Percentiles rank a stretch among this genome's conserved stretches.
Evolutionary conservation across 108 stramenopile species (phyloP).

Genomic region (Skeletonema menzelii): DNA sequence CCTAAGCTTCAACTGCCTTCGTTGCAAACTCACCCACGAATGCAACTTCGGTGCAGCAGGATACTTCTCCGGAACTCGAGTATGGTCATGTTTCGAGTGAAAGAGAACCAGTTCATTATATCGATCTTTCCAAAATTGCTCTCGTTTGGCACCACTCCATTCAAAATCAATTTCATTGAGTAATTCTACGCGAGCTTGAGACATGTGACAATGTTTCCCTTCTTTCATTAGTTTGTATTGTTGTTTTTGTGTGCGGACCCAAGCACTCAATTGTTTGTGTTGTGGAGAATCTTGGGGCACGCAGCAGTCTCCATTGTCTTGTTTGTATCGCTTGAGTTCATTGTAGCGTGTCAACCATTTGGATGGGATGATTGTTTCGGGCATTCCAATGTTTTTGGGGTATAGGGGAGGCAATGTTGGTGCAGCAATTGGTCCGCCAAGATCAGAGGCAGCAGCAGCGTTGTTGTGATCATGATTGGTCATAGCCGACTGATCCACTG

Average conservation of each 20-base stretch:
- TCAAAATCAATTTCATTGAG: conserved; percentile 57
- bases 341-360: conserved; percentile 34
- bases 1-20: conserved; percentile 29
- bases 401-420: neutral
- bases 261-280: conserved; percentile 47
- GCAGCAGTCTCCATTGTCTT: conserved; percentile 23
- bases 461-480: no score
- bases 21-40: conserved; percentile 27
- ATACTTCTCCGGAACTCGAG: conserved; percentile 28
- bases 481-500: neutral
- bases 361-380: conserved; percentile 29
- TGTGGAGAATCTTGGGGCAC: conserved; percentile 44
- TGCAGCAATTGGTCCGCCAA: neutral
- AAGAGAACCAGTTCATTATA: conserved; percentile 29
- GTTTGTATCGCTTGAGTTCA: conserved; percentile 36
- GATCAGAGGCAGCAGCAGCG: neutral
- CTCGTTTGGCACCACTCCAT: conserved; percentile 42
- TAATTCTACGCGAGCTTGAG: conserved; percentile 48
- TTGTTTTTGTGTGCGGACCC: conserved; percentile 64
- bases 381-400: conserved; percentile 15
- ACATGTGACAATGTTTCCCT: conserved; percentile 57
- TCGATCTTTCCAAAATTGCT: conserved; percentile 40
- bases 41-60: conserved; percentile 30
- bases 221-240: conserved; percentile 54
- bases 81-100: conserved; percentile 24